phyloP scores from a whole-genome alignment of 2,329 filamentous ascomycete genomes.

The Xylaria sp. region DNA sequence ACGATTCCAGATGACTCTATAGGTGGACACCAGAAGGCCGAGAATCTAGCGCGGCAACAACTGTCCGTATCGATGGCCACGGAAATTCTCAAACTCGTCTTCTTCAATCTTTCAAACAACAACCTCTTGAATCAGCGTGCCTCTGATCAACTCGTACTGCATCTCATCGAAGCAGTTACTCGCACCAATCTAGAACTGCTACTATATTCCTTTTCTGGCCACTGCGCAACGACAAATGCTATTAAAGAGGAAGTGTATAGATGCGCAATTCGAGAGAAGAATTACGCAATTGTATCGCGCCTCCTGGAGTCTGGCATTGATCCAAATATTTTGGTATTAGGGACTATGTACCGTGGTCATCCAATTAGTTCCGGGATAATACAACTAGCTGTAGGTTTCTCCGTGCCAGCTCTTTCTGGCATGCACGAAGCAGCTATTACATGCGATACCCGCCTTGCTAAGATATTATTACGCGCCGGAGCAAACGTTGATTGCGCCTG shows the following conservation, averaged over 20 bases:
- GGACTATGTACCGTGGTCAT: background rate
- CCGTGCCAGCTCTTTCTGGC: too few relatives aligned
- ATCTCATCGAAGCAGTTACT: slow-evolving; percentile 13
- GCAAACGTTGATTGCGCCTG: background rate
- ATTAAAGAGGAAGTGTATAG: slow-evolving; percentile 22
- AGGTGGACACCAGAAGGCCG: background rate
- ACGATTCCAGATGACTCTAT: slow-evolving; percentile 8
- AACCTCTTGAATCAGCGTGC: background rate
- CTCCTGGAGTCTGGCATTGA: slow-evolving; percentile 14
- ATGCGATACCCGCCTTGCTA: slow-evolving; percentile 7
- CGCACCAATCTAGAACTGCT: slow-evolving; percentile 13
- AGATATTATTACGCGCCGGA: slow-evolving; percentile 8
- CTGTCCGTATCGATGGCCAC: background rate
- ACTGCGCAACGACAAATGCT: slow-evolving; percentile 6
- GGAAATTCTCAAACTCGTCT: slow-evolving; percentile 16
- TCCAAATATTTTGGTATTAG: background rate
- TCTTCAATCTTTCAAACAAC: slow-evolving; percentile 28
- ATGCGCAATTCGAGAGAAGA: slow-evolving; percentile 18
- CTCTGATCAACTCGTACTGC: slow-evolving; percentile 17
- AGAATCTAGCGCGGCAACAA: background rate
- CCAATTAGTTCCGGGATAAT: too few relatives aligned
- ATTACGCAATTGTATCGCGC: slow-evolving; percentile 5
- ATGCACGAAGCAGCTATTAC: slow-evolving; percentile 4
- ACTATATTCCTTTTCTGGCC: background rate
- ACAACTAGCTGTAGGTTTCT: too few relatives aligned